Evolutionary conservation across 768 basidiomycete genomes (phyloP).

Genomic region (Boletus vinaceobasis): DNA sequence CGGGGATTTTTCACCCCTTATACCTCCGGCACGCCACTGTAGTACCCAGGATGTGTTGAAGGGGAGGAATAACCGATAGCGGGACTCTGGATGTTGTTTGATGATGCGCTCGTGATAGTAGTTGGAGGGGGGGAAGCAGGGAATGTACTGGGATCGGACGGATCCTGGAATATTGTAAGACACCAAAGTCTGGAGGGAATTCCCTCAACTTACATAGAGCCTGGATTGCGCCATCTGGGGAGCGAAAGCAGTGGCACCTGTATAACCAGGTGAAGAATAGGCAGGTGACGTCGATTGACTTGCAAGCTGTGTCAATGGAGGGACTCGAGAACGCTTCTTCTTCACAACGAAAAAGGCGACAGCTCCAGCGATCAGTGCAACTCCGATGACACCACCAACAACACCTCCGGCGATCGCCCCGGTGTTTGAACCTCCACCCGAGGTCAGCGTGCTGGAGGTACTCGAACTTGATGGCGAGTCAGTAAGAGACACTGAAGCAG

Average conservation of each 20-base stretch:
- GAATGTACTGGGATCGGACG: conserved; percentile 38
- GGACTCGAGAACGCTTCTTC: conserved; percentile 24
- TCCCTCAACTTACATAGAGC: conserved; percentile 27
- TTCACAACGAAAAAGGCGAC: conserved; percentile 38
- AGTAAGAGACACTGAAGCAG: conserved; percentile 15
- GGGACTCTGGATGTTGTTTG: conserved; percentile 4
- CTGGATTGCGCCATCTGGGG: conserved; percentile 22
- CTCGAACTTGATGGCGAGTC: conserved; percentile 7
- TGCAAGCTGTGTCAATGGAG: conserved; percentile 17
- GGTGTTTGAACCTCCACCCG: conserved; percentile 29
- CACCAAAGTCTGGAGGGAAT: not conserved
- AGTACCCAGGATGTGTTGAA: conserved; percentile 13
- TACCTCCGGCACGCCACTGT: conserved; percentile 27
- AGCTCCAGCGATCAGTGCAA: conserved; percentile 40
- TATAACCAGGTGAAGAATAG: conserved; percentile 3
- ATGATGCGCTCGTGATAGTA: conserved; percentile 7
- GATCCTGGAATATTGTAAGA: conserved; percentile 27
- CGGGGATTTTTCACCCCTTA: not conserved
- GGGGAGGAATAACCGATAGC: conserved; percentile 11
- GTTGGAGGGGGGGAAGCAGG: conserved; percentile 26
- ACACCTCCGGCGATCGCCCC: conserved; percentile 64
- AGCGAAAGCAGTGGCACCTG: conserved; percentile 10
- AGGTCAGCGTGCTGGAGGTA: not conserved
- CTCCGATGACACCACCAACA: conserved; percentile 57
- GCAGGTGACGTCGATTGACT: not conserved